Evolutionary conservation across 345 rosid genomes (phyloP), one percentile per base, ranked within the genome.

Genomic region (Citrus unshiu): DNA sequence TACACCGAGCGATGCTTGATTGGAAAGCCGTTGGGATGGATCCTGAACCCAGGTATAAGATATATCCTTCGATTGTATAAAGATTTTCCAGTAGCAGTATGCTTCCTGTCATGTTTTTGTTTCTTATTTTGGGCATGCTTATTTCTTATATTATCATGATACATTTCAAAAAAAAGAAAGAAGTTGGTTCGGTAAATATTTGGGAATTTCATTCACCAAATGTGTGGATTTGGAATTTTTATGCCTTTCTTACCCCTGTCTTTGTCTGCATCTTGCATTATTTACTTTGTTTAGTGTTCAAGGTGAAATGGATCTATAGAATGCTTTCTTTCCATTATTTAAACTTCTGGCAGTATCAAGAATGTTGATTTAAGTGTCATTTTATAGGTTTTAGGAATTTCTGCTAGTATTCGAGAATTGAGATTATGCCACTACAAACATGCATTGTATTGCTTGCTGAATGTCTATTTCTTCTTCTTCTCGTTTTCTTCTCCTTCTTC

Each of bases 1-100:
- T 91, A 58, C 97, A 92, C 29, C 87, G 54, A 78, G 89, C 88
- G 63, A 88, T 94, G 94, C 85, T 89, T 29, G 83, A 88, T 75
- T 94, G 99, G 98, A 96, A 91, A 85, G 98, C 97, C 0, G 95
- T 88, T 8, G 92, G 91, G 60, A 94, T 93, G 98, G 80, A 89
- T 86, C 97, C 98, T 83, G 56, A 56, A 63, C 97, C 97, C 43
- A 91, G 95, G 99, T 95, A 59, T 71, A 58, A 69, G 63, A 69
- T 37, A 30, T 59, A 63, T 60, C 68, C 29, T 63, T 37, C 21
- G 39, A 22, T 66, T 39, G 3, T 77, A 5, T 6, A n/a, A 68
- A 18, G 34, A 56, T 65, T 37, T 54, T 73, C 8, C 29, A 16
- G 5, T 29, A 40, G 27, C 65, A 34, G 9, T 34, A 35, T 54